Evolutionary conservation across 2,329 filamentous ascomycete species (phyloP).

Genomic region (Aspergillus bombycis): DNA sequence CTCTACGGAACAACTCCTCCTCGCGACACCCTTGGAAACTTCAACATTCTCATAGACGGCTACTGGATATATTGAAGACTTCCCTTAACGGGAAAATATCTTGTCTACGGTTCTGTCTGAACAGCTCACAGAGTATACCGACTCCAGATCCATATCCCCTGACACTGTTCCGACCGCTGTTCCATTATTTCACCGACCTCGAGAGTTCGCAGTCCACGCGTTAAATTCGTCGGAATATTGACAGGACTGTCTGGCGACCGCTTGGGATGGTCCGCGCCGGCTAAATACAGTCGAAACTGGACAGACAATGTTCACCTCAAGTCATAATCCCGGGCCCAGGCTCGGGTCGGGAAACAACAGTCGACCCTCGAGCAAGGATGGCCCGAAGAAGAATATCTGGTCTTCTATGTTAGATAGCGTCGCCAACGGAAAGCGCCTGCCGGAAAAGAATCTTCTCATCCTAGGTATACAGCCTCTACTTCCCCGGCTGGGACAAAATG

Average conservation of each 20-base stretch:
- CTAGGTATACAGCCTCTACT: constrained; percentile 62
- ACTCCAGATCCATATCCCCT: constrained; percentile 31
- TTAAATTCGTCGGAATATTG: constrained; percentile 12
- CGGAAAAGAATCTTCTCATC: constrained; percentile 88
- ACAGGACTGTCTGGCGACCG: background rate
- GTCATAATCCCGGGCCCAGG: constrained; percentile 39
- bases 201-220: constrained; percentile 20
- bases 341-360: constrained; percentile 37
- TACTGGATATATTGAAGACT: background rate
- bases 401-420: constrained; percentile 89
- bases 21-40: background rate
- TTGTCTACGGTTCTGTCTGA: constrained; percentile 2
- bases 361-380: constrained; percentile 60
- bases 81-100: constrained; percentile 2
- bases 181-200: constrained; percentile 15
- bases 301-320: constrained; percentile 43
- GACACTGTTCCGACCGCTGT: constrained; percentile 31
- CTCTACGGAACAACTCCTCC: constrained; percentile 2
- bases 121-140: constrained; percentile 5
- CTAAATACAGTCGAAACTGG: constrained; percentile 40
- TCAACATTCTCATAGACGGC: background rate
- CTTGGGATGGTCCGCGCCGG: constrained; percentile 39
- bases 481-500: background rate
- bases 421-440: constrained; percentile 84
- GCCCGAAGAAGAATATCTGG: constrained; percentile 84